A percentile compares a stretch with the other conserved stretches of the same genome.
phyloP scores from a whole-genome alignment of 306 rosid genomes.

The Vachellia pachyceras region DNA sequence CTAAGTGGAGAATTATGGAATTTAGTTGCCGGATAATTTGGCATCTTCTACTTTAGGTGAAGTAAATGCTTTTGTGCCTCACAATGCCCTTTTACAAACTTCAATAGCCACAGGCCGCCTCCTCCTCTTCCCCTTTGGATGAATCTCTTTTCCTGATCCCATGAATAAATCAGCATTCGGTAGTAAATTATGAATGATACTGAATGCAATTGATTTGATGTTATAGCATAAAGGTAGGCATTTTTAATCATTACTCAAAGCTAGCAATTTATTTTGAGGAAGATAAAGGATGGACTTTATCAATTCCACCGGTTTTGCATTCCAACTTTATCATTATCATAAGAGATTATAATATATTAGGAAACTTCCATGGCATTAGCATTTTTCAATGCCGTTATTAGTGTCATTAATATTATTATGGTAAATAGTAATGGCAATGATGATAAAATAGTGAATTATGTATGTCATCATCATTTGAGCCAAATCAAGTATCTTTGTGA shows the following conservation, averaged over 20 bases:
- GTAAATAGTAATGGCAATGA: slow-evolving; percentile 20
- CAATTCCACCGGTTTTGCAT: too few species aligned
- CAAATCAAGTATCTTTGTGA: slow-evolving; percentile 30
- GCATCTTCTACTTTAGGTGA: slow-evolving; percentile 14
- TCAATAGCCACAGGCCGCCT: neutral
- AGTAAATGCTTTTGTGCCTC: slow-evolving; percentile 5
- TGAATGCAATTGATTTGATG: neutral
- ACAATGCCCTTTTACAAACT: neutral
- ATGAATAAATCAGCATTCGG: neutral
- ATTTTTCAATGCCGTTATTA: neutral
- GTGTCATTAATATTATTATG: neutral
- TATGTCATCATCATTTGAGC: slow-evolving; percentile 30
- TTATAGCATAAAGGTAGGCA: too few species aligned
- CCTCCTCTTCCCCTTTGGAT: neutral
- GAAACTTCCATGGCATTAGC: neutral
- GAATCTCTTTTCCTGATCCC: neutral
- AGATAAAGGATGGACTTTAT: neutral
- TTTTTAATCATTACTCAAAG: neutral
- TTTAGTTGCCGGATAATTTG: neutral
- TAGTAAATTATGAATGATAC: neutral
- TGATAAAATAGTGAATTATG: slow-evolving; percentile 39
- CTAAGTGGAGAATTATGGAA: slow-evolving; percentile 18
- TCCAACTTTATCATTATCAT: neutral
- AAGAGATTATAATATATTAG: neutral
- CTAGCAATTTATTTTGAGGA: neutral